A percentile compares a stretch with the other conserved stretches of the same genome.
phyloP scores from a whole-genome alignment of 2,329 filamentous ascomycete genomes.

The Apiospora kogelbergensis region DNA sequence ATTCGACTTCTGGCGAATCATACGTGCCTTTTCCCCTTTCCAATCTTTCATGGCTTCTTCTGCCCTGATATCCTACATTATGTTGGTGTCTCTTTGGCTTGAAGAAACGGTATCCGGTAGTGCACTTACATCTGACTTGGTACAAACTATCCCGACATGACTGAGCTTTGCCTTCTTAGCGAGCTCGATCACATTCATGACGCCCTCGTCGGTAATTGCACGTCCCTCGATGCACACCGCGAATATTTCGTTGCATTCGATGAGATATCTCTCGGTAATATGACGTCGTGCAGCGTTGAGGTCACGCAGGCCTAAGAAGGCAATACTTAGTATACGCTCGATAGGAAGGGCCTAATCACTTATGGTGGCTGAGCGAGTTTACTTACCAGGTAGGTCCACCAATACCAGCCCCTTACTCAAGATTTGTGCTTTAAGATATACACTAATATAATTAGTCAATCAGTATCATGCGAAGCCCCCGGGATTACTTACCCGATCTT shows the following conservation, averaged over 20 bases:
- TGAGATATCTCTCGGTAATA: constrained; percentile 45
- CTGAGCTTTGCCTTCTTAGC: constrained; percentile 36
- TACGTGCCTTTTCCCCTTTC: constrained; percentile 26
- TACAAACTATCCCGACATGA: constrained; percentile 44
- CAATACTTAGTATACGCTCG: not conserved
- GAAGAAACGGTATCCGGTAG: too few species aligned
- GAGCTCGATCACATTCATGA: constrained; percentile 40
- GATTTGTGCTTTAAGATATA: constrained; percentile 34
- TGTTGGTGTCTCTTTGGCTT: not conserved
- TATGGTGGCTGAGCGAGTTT: not conserved
- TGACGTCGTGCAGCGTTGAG: constrained; percentile 41
- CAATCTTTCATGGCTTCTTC: constrained; percentile 34
- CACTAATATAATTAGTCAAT: not conserved
- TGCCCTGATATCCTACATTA: constrained; percentile 30
- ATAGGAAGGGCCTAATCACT: not conserved
- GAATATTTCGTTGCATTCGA: constrained; percentile 47
- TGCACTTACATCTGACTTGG: constrained; percentile 37
- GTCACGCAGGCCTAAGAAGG: constrained; percentile 42
- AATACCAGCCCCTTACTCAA: constrained; percentile 47
- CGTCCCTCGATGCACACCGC: constrained; percentile 42
- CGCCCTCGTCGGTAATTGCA: constrained; percentile 40
- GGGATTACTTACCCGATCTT: constrained; percentile 38
- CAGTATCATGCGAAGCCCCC: not conserved
- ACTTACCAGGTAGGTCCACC: constrained; percentile 47
- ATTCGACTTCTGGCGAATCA: not conserved